Percentiles rank a stretch among this genome's conserved stretches.
These are phyloP conservation scores for Yamadazyma taylorii DNA, from an alignment of 1,139 yeast genomes.

Conservation along the genomic window DNA sequence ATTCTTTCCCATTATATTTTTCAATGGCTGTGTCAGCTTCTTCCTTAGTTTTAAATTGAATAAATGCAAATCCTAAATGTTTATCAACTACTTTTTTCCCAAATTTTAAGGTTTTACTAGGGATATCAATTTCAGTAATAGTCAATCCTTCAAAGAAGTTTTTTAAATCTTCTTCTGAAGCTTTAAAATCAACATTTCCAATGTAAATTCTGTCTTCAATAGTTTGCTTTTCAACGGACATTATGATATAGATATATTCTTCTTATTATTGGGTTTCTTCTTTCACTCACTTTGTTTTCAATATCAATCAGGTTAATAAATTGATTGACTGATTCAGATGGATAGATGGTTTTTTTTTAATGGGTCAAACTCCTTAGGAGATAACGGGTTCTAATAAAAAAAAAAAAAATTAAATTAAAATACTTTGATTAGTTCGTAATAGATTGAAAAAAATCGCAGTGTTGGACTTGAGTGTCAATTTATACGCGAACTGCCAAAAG, in stretches of 20 bases:
- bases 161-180: conserved; percentile 53
- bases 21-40: conserved; percentile 51
- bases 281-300: too few relatives aligned
- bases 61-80: conserved; percentile 56
- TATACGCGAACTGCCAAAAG: too few relatives aligned
- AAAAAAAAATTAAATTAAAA: too few relatives aligned
- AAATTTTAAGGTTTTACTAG: conserved; percentile 35
- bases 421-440: too few relatives aligned
- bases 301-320: too few relatives aligned
- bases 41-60: conserved; percentile 47
- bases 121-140: conserved; percentile 43
- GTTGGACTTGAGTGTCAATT: too few relatives aligned
- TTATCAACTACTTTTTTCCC: conserved; percentile 35
- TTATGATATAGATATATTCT: too few relatives aligned
- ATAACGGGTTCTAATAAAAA: background rate
- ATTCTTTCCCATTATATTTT: conserved; percentile 42
- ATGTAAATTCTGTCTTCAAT: conserved; percentile 50
- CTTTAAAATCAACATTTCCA: conserved; percentile 52
- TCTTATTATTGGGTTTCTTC: too few relatives aligned
- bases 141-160: conserved; percentile 39
- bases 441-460: too few relatives aligned
- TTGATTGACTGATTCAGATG: too few relatives aligned
- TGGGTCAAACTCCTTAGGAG: conserved; percentile 2
- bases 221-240: conserved; percentile 29
- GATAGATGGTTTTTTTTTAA: background rate